These are phyloP conservation scores for Tylopilus subfusipes DNA, from an alignment of 768 basidiomycete genomes.

Conservation along the genomic window DNA sequence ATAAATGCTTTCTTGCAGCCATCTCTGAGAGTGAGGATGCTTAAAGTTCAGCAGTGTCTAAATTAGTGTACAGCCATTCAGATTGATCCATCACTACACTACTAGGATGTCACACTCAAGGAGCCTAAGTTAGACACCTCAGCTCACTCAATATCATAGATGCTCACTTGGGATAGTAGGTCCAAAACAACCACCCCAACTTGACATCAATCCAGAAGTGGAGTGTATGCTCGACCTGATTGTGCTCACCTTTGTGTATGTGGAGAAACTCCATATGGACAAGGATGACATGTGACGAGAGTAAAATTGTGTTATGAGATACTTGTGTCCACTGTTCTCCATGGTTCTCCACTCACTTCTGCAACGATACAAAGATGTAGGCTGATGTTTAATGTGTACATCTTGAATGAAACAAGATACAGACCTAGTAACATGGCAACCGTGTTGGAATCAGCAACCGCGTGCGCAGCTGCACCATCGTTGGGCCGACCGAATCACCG, in stretches of 20 bases:
- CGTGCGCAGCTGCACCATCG: no score
- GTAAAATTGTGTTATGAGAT: neutral
- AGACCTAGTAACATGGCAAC: neutral
- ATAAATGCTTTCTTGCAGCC: no score
- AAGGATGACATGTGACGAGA: constrained; percentile 12
- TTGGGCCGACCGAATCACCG: no score
- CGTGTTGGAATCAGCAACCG: no score
- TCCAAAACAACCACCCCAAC: constrained; percentile 12
- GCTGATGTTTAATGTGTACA: constrained; percentile 8
- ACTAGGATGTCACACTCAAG: no score
- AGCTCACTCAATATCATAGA: no score
- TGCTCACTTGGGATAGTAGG: constrained; percentile 21
- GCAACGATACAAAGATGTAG: neutral
- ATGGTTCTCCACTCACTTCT: neutral
- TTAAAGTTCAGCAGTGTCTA: no score
- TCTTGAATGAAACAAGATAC: neutral
- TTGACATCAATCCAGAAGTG: constrained; percentile 19
- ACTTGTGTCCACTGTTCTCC: neutral
- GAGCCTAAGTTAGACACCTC: no score
- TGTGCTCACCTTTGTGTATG: constrained; percentile 30
- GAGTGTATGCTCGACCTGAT: constrained; percentile 27
- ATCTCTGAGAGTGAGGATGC: no score
- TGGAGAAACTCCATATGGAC: constrained; percentile 30
- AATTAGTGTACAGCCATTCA: no score
- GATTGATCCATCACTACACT: no score